Conservation (phyloP, 2,329 filamentous ascomycete genomes). For the Claviceps humidiphila region DNA sequence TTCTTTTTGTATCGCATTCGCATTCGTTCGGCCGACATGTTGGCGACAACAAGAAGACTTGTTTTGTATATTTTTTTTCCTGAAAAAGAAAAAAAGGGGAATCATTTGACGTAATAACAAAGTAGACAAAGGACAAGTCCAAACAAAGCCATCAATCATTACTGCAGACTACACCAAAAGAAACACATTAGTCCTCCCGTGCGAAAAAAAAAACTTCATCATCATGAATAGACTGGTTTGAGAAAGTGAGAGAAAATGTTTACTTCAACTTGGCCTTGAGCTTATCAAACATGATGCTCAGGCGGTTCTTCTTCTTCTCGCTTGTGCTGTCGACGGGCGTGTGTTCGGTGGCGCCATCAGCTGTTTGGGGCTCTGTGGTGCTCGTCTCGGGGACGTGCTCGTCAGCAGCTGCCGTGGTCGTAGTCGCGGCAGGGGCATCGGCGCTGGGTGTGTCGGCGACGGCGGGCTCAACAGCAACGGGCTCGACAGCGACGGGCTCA, state of each 20-base stretch:
- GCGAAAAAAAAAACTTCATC: not conserved
- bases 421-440: not conserved
- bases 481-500: not conserved
- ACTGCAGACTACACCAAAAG: slow-evolving; percentile 11
- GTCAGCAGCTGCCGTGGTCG: slow-evolving; percentile 7
- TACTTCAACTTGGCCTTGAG: slow-evolving; percentile 33
- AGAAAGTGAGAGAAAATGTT: not conserved
- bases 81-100: slow-evolving; percentile 18
- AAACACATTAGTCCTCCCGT: slow-evolving; percentile 6
- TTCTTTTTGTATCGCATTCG: too few species aligned
- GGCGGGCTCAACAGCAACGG: not conserved
- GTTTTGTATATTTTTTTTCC: not conserved
- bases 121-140: slow-evolving; percentile 17
- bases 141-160: slow-evolving; percentile 20
- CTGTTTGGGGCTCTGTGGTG: slow-evolving; percentile 6
- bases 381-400: slow-evolving; percentile 13
- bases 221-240: slow-evolving; percentile 4
- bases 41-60: too few species aligned
- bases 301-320: slow-evolving; percentile 54
- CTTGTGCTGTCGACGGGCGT: slow-evolving; percentile 24
- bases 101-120: slow-evolving; percentile 23
- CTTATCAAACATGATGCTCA: slow-evolving; percentile 50
- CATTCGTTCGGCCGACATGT: too few species aligned
- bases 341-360: not conserved
- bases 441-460: not conserved